Evolutionary conservation across 2,329 filamentous ascomycete species (phyloP), one percentile per base, ranked within the genome.

Genomic region (Aspergillus puulaauensis): DNA sequence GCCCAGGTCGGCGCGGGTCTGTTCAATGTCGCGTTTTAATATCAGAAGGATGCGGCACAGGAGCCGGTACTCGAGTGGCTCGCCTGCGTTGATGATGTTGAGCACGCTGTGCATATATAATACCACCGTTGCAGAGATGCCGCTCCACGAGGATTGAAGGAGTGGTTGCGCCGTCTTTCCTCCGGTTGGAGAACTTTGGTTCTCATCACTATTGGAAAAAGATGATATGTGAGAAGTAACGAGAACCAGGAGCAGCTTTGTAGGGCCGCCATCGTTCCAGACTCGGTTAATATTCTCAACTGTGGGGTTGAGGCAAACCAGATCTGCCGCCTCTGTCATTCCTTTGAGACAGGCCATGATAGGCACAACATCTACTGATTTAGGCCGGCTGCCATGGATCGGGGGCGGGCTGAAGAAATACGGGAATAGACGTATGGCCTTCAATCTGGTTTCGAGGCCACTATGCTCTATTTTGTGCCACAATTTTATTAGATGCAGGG

Each of bases 31-130:
- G 2, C 23, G 27, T 9, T 48, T 21, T 15, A 48, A 6, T 17
- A 48, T 37, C n/a, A 48, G 24, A 5, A 31, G 6, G 3, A 52
- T 9, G 15, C 39, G 50, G 33, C 44, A 27, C 0, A 52, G 37
- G 15, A 52, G 50, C 15, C 50, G 50, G 27, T n/a, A 33, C 37
- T 52, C 50, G 21, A 52, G 21, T 4, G 37, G 50, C 14, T n/a
- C 15, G 21, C 50, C 50, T n/a, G 37, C 23, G 19, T 52, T 52
- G 14, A 52, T 17, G 6, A 52, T 52, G 21, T 21, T 21, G 7
- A 52, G 50, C n/a, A 52, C 23, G 21, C 50, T 52, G 39, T 52
- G 50, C 37, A 52, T 52, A n/a, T 33, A 52, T 17, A 52, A 31
- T 17, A 37, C 46, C 6, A 9, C 27, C 9, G 31, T 9, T 5